Percentiles rank a stretch among this genome's conserved stretches.
phyloP scores from a whole-genome alignment of 371 early-diverging fungal species.

The Rhizopus sp. region DNA sequence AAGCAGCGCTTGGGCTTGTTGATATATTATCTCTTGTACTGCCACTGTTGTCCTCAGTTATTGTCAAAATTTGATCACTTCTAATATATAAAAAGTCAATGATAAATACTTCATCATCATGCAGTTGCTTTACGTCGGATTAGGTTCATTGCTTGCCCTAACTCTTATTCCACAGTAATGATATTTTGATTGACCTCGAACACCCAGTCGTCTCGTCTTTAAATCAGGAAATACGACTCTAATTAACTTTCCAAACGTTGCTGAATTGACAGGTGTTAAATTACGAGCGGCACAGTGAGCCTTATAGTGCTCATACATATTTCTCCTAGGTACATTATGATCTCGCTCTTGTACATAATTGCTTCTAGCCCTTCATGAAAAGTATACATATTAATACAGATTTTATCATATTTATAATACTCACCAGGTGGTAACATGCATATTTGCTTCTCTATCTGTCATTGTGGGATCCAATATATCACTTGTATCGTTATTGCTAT shows the following conservation, averaged over 20 bases:
- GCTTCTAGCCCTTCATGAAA: slow-evolving; percentile 42
- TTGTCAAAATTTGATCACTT: slow-evolving; percentile 2
- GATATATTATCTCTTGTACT: slow-evolving; percentile 3
- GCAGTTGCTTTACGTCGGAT: not conserved
- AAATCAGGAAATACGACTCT: slow-evolving; percentile 62
- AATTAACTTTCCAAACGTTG: slow-evolving; percentile 71
- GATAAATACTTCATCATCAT: slow-evolving; percentile 1
- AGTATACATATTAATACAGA: not conserved
- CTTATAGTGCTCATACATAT: slow-evolving; percentile 64
- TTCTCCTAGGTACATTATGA: slow-evolving; percentile 61
- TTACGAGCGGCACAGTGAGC: slow-evolving; percentile 38
- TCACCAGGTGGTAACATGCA: slow-evolving; percentile 31
- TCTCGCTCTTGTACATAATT: slow-evolving; percentile 56
- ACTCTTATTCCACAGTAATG: slow-evolving; percentile 54
- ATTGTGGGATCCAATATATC: slow-evolving; percentile 20
- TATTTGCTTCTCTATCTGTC: slow-evolving; percentile 30
- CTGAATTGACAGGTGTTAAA: slow-evolving; percentile 63
- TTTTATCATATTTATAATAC: not conserved
- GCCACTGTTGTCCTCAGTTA: not conserved
- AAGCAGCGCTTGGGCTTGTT: not conserved
- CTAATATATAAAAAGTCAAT: not conserved
- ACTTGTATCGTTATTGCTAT: not conserved
- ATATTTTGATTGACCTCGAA: slow-evolving; percentile 66
- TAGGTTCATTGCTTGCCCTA: not conserved
- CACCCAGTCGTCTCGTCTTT: slow-evolving; percentile 67